Evolutionary conservation across 345 rosid species (phyloP), one percentile per base, ranked within the genome.

Genomic region (Citrus unshiu): DNA sequence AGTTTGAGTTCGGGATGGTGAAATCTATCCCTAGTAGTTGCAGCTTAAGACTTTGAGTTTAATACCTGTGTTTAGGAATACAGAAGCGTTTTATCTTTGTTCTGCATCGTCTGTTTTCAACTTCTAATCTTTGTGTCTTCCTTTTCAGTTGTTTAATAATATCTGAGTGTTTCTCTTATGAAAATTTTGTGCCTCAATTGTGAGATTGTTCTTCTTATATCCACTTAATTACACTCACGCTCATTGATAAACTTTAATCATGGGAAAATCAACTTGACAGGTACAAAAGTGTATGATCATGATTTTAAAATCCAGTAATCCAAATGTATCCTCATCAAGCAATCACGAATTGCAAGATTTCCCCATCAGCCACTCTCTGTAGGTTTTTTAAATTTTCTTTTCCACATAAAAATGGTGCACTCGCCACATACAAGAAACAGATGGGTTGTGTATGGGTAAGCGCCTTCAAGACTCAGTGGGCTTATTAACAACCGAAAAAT

Each of bases 291-390:
- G 58, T 54, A n/a, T 37, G 46, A 9, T 9, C 30, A 61, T 30
- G 70, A 65, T 46, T 29, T 43, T 27, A 1, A 24, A 24, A 58
- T 27, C 29, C 46, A 74, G 19, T 61, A 37, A 25, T 29, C 65
- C 30, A 22, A 59, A 60, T 12, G 40, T 22, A 5, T 21, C 9
- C 16, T 7, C 57, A 25, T 27, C 32, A 46, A 40, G 6, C 46
- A 40, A 29, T 61, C 43, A 29, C 6, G 75, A 65, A 72, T 7
- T 32, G 21, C 21, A 63, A 14, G 67, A 14, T 63, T 30, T 63
- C 81, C 81, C 87, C 90, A 89, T 64, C 68, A 68, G 84, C 76
- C 65, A 73, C 86, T 80, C 78, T 90, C 0, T 88, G 78, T 29
- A 74, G 81, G 49, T 84, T 29, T 18, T 29, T 6, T 86, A 88